Percentiles rank a stretch among this genome's conserved stretches.
phyloP scores from a whole-genome alignment of 768 basidiomycete species.

The Sarcodon aspratus region DNA sequence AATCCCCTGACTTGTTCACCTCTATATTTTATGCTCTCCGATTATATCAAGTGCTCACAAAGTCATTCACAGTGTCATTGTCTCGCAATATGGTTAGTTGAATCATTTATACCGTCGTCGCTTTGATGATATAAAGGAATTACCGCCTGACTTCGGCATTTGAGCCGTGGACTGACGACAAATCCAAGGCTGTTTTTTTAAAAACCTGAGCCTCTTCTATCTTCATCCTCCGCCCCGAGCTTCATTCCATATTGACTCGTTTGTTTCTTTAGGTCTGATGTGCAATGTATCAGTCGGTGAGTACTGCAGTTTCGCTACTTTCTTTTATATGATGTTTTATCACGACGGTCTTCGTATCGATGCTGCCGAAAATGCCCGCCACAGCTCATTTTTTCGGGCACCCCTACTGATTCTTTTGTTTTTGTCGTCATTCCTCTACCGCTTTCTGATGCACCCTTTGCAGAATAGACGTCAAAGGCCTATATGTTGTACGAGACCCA shows the following conservation, averaged over 20 bases:
- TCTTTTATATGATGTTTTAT: constrained; percentile 54
- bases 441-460: not conserved
- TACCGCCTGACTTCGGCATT: constrained; percentile 66
- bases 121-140: constrained; percentile 57
- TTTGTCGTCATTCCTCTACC: not conserved
- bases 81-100: not conserved
- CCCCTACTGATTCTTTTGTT: constrained; percentile 48
- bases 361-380: constrained; percentile 86
- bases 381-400: constrained; percentile 83
- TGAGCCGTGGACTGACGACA: constrained; percentile 48
- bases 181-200: constrained; percentile 74
- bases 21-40: not conserved
- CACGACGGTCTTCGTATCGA: constrained; percentile 91
- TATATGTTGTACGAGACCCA: not conserved
- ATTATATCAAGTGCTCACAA: not conserved
- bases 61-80: not conserved
- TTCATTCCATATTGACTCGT: no score
- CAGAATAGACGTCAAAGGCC: not conserved
- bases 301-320: constrained; percentile 10
- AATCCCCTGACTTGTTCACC: constrained; percentile 44
- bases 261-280: not conserved
- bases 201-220: constrained; percentile 34
- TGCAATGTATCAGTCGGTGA: constrained; percentile 17
- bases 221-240: no score
- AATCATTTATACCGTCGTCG: constrained; percentile 7